These are phyloP conservation scores for Cairneyella variabilis DNA, from an alignment of 495 filamentous ascomycete genomes.

Conservation along the genomic window DNA sequence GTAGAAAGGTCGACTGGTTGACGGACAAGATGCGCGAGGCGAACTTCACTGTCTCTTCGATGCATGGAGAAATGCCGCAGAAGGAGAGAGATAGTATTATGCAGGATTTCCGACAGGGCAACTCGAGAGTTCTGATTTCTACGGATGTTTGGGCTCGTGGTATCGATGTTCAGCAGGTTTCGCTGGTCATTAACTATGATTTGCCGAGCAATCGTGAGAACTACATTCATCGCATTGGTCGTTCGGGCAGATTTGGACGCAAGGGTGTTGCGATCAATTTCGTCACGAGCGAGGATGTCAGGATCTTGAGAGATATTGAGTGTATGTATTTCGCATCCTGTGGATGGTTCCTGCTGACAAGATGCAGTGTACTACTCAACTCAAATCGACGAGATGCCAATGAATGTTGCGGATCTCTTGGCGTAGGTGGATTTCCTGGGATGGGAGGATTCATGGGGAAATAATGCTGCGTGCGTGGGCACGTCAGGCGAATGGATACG, in stretches of 20 bases:
- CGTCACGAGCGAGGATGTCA: constrained; percentile 94
- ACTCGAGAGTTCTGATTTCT: constrained; percentile 94
- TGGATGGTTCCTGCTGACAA: constrained; percentile 30
- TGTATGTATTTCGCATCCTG: constrained; percentile 38
- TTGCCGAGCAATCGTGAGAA: constrained; percentile 98
- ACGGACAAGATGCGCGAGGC: constrained; percentile 98
- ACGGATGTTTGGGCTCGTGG: constrained; percentile 97
- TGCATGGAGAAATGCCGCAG: constrained; percentile 99
- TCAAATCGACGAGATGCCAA: constrained; percentile 99
- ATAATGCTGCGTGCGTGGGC: constrained; percentile 4
- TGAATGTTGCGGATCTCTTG: constrained; percentile 79
- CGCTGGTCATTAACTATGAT: constrained; percentile 99
- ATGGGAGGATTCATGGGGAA: background rate
- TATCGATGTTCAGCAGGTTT: constrained; percentile 99
- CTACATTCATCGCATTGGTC: constrained; percentile 98
- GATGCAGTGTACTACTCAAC: constrained; percentile 83
- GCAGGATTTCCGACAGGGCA: constrained; percentile 97
- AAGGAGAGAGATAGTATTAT: constrained; percentile 97
- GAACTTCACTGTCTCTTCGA: constrained; percentile 96
- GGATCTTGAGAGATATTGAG: constrained; percentile 97
- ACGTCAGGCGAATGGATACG: constrained; percentile 8
- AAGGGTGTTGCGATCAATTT: constrained; percentile 99
- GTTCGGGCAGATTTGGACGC: constrained; percentile 90
- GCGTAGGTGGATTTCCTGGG: constrained; percentile 1
- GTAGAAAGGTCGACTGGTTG: constrained; percentile 98